phyloP scores from a whole-genome alignment of 2,329 filamentous ascomycete species.

The Aspergillus tamarii region DNA sequence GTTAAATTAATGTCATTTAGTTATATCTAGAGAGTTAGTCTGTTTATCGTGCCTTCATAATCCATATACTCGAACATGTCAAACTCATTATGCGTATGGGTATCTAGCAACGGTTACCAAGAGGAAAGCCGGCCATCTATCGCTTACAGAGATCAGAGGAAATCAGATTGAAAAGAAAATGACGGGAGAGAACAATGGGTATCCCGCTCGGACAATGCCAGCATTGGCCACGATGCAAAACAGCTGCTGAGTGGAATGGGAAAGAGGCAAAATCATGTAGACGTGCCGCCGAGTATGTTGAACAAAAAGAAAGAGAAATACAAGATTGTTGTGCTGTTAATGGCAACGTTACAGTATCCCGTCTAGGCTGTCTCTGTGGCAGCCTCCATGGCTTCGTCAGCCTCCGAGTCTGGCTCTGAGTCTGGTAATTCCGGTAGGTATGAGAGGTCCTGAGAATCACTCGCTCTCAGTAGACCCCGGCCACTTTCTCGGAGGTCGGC shows the following conservation, averaged over 20 bases:
- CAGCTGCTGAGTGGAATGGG: background rate
- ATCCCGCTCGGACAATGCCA: conserved; percentile 8
- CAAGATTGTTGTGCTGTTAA: conserved; percentile 1
- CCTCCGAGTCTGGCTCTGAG: conserved; percentile 1
- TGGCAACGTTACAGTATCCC: background rate
- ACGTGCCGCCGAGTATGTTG: background rate
- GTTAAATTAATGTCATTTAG: background rate
- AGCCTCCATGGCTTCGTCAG: background rate
- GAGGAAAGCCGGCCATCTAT: conserved; percentile 10
- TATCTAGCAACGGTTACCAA: conserved; percentile 9
- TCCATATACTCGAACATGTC: conserved; percentile 3
- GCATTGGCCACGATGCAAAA: conserved; percentile 9
- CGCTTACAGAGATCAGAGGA: conserved; percentile 4
- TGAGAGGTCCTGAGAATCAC: background rate
- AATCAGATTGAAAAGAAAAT: conserved; percentile 3
- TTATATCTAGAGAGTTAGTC: background rate
- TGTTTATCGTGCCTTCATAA: conserved; percentile 3
- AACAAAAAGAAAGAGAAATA: conserved; percentile 8
- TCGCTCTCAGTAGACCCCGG: conserved; percentile 38
- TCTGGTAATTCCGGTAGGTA: conserved; percentile 4
- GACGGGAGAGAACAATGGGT: conserved; percentile 2
- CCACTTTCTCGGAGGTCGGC: conserved; percentile 37
- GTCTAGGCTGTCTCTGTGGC: background rate
- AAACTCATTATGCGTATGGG: conserved; percentile 3
- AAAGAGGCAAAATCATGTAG: background rate